A percentile compares a stretch with the other conserved stretches of the same genome.
Conservation (phyloP, 805 yeast species). For the Myxozyma geophila region DNA sequence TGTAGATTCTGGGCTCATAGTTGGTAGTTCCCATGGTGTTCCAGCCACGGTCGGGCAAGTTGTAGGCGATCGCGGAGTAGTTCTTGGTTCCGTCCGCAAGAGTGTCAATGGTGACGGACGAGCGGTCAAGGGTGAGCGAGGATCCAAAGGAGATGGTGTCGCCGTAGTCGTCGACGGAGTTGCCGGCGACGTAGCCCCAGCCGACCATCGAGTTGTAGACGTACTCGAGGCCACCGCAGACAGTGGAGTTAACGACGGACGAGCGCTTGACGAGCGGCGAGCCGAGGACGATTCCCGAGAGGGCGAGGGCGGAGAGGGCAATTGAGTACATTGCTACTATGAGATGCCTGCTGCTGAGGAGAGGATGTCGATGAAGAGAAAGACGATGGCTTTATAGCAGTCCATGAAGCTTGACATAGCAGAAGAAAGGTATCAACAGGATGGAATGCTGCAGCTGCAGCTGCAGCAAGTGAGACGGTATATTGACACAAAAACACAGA, state of each 20-base stretch:
- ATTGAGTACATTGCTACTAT: slow-evolving; percentile 2
- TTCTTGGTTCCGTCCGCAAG: slow-evolving; percentile 17
- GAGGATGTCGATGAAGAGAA: neutral
- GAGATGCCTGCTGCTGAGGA: neutral
- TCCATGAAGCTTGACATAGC: neutral
- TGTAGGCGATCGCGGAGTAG: slow-evolving; percentile 24
- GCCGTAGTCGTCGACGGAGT: slow-evolving; percentile 31
- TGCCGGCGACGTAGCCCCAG: slow-evolving; percentile 28
- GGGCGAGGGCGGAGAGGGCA: slow-evolving; percentile 4
- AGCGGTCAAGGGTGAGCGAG: slow-evolving; percentile 23
- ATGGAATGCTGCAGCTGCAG: no score
- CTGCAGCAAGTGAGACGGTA: no score
- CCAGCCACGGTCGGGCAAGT: slow-evolving; percentile 37
- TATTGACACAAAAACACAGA: no score
- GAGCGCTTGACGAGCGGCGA: slow-evolving; percentile 11
- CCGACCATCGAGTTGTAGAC: slow-evolving; percentile 31
- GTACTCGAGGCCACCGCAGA: slow-evolving; percentile 20
- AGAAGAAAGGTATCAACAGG: neutral
- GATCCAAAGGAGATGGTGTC: slow-evolving; percentile 34
- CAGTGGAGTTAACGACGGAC: slow-evolving; percentile 15
- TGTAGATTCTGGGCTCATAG: slow-evolving; percentile 29
- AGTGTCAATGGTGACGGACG: slow-evolving; percentile 27
- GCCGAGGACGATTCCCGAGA: slow-evolving; percentile 6
- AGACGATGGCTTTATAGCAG: neutral
- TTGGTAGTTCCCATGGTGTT: slow-evolving; percentile 34